Evolutionary conservation across 306 rosid genomes (phyloP).

Genomic region (Ceratonia siliqua): DNA sequence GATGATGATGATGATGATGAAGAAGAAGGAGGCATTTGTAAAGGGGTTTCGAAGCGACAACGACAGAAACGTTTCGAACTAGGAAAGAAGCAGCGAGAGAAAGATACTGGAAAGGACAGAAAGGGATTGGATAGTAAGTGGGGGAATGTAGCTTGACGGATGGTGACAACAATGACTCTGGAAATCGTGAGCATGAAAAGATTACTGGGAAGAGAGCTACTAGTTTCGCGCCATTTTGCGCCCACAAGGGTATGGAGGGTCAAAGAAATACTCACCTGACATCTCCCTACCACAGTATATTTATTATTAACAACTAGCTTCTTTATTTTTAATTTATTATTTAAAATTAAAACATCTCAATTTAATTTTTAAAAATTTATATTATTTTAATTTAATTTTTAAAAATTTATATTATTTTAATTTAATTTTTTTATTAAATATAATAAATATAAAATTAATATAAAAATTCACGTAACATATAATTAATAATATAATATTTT

Average conservation of each 20-base stretch:
- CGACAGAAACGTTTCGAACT: slow-evolving; percentile 12
- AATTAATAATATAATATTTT: no score
- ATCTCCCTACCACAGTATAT: no score
- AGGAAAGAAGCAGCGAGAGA: background rate
- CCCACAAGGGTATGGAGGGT: background rate
- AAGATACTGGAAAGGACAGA: background rate
- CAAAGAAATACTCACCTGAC: no score
- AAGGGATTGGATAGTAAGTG: background rate
- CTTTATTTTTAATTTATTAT: no score
- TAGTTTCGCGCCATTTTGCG: slow-evolving; percentile 8
- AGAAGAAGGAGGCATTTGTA: slow-evolving; percentile 42
- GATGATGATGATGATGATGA: slow-evolving; percentile 40
- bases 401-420: no score
- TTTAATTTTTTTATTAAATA: no score
- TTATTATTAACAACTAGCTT: no score
- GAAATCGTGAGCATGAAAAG: background rate
- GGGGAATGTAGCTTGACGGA: background rate
- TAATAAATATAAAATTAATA: no score
- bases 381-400: no score
- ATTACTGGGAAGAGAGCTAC: background rate
- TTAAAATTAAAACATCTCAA: no score
- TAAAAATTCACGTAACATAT: no score
- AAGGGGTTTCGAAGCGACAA: background rate
- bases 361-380: no score
- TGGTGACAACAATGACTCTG: background rate